Base-by-base conservation (phyloP, 495 filamentous ascomycete species). In the Lasiosphaeria ovina region DNA sequence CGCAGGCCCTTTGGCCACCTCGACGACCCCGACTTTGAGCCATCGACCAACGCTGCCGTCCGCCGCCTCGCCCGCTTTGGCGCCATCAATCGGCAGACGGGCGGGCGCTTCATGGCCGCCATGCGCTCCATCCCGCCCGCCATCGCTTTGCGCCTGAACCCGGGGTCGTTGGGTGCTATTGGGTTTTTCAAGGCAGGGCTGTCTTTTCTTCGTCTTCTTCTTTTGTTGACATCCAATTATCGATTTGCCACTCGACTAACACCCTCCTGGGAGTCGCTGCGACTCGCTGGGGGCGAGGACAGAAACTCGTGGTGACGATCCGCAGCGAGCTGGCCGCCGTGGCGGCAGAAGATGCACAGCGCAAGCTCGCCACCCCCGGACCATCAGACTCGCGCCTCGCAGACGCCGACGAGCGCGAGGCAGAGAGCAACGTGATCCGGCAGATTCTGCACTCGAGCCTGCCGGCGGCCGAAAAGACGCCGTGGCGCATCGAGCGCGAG, bases 1-100 rank as follows among this genome's bases (percentile, higher is more conserved):
- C 69, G 69, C 3, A 49, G 68, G 35, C 67, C 72, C 1, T 72
- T 71, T 53, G 66, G 69, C 31, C 65, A 74, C 16, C 59, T 76
- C 32, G 63, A 74, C 38, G 56, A 62, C 16, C 67, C 64, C 6
- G 70, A 72, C n/a, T 74, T 73, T 61, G 69, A 70, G 54, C 54
- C 52, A 35, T 54, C n/a, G 3, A 50, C 53, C 16, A 62, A 62
- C 35, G 17, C 14, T 11, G 54, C 35, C 14, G 47, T 62, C 8
- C 40, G 54, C 32, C 45, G 31, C 24, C 45, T 57, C 16, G 60
- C 54, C 5, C 11, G 11, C 10, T 8, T 62, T 16, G 52, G 60
- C 36, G 11, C 53, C 16, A 11, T 57, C 17, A 62, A 62, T 35
- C n/a, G 60, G 60, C 47, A 52, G 17, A 3, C 49, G 17, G 17